Evolutionary conservation across 441 rosid genomes (phyloP).

Genomic region (Dalechampia spathulata): DNA sequence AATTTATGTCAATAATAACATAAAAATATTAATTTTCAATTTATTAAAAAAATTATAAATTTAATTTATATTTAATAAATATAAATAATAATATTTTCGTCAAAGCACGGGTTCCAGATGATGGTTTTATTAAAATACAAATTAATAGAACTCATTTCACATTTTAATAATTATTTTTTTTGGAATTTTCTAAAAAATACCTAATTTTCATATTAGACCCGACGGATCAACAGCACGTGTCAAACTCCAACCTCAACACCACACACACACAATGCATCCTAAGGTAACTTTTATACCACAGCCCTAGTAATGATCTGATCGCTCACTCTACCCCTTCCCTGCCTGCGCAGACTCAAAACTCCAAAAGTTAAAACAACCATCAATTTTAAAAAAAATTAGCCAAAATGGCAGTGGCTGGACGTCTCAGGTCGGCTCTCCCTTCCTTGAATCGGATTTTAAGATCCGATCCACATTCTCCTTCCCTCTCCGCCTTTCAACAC

Average conservation of each 20-base stretch:
- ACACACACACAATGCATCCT: background rate
- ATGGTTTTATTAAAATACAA: too few relatives aligned
- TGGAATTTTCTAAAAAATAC: background rate
- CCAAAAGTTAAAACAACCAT: background rate
- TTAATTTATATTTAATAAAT: too few relatives aligned
- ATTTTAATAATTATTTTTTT: too few relatives aligned
- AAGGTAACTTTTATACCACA: background rate
- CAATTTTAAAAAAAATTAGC: background rate
- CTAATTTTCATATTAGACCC: background rate
- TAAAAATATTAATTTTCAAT: too few relatives aligned
- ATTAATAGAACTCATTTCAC: too few relatives aligned
- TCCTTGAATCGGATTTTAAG: slow-evolving; percentile 35
- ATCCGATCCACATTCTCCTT: slow-evolving; percentile 32
- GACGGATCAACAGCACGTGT: slow-evolving; percentile 1
- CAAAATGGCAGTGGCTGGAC: slow-evolving; percentile 54
- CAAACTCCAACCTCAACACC: background rate
- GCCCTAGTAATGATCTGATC: too few relatives aligned
- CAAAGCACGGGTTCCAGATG: too few relatives aligned
- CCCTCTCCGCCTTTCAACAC: slow-evolving; percentile 32
- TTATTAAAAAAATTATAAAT: too few relatives aligned
- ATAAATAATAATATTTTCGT: too few relatives aligned
- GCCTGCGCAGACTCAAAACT: background rate
- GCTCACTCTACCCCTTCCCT: too few relatives aligned
- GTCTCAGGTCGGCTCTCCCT: slow-evolving; percentile 62
- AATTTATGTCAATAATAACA: too few relatives aligned